These are phyloP conservation scores for Helenozyma rhizophorensis DNA, from an alignment of 805 yeast genomes.

Conservation along the genomic window DNA sequence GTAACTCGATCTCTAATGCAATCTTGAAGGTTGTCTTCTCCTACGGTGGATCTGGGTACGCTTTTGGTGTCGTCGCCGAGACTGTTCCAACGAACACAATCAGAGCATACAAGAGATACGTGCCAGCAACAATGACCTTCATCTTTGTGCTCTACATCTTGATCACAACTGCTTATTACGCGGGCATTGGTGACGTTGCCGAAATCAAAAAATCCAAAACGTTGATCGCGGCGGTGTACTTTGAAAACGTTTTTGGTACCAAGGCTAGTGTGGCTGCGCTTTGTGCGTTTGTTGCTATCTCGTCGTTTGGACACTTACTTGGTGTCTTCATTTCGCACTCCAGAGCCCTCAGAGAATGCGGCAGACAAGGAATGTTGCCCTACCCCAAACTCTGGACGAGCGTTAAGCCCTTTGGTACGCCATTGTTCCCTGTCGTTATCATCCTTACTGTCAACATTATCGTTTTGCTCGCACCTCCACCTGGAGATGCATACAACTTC, in stretches of 20 bases:
- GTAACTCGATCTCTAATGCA: slow-evolving; percentile 40
- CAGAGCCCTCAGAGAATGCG: slow-evolving; percentile 29
- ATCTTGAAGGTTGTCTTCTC: slow-evolving; percentile 43
- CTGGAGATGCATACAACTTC: slow-evolving; percentile 32
- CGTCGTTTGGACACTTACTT: slow-evolving; percentile 28
- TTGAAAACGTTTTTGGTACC: slow-evolving; percentile 28
- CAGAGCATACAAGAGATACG: slow-evolving; percentile 21
- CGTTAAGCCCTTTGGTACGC: slow-evolving; percentile 30
- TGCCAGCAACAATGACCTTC: slow-evolving; percentile 28
- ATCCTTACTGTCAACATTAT: slow-evolving; percentile 24
- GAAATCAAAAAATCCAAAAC: slow-evolving; percentile 27
- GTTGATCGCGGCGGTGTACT: slow-evolving; percentile 26
- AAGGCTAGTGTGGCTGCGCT: slow-evolving; percentile 20
- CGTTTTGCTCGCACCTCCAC: slow-evolving; percentile 29
- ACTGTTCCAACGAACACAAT: slow-evolving; percentile 22
- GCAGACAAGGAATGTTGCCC: slow-evolving; percentile 31
- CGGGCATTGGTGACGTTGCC: slow-evolving; percentile 20
- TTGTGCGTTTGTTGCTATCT: slow-evolving; percentile 25
- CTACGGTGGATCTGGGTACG: slow-evolving; percentile 38
- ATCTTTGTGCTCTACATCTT: slow-evolving; percentile 30
- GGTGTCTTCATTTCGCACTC: slow-evolving; percentile 28
- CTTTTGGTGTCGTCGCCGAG: slow-evolving; percentile 34
- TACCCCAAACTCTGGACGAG: slow-evolving; percentile 25
- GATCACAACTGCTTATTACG: slow-evolving; percentile 30
- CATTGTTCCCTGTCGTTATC: slow-evolving; percentile 21